Percentiles rank a stretch among this genome's conserved stretches.
Conservation (phyloP, 192 early-diverging fungal genomes). For the Backusella parvicylindrica region DNA sequence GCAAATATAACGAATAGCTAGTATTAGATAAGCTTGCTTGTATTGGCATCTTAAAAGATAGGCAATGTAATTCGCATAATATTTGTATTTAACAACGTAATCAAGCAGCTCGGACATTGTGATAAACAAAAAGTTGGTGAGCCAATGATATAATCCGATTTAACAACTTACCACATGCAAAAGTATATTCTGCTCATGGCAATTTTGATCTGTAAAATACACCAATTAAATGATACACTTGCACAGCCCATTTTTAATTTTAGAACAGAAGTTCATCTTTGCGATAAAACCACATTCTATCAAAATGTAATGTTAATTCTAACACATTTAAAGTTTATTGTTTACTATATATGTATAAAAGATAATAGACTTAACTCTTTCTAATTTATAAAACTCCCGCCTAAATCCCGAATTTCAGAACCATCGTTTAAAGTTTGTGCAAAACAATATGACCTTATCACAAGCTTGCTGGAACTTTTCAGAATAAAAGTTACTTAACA, state of each 20-base stretch:
- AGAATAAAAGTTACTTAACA: background rate
- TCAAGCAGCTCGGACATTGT: background rate
- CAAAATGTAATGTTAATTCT: background rate
- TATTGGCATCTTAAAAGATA: background rate
- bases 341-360: background rate
- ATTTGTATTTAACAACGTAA: background rate
- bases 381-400: background rate
- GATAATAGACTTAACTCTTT: background rate
- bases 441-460: background rate
- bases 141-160: too few species aligned
- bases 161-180: background rate
- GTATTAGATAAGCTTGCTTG: background rate
- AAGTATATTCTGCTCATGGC: background rate
- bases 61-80: background rate
- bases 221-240: background rate
- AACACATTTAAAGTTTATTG: background rate
- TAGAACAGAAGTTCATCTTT: background rate
- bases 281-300: background rate
- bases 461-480: background rate
- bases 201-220: background rate
- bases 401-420: background rate
- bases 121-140: too few species aligned
- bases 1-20: background rate
- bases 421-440: background rate
- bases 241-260: background rate